These are phyloP conservation scores for Dendrocalamus sinicus DNA, from an alignment of 176 grass and related monocot genomes.

Conservation along the genomic window DNA sequence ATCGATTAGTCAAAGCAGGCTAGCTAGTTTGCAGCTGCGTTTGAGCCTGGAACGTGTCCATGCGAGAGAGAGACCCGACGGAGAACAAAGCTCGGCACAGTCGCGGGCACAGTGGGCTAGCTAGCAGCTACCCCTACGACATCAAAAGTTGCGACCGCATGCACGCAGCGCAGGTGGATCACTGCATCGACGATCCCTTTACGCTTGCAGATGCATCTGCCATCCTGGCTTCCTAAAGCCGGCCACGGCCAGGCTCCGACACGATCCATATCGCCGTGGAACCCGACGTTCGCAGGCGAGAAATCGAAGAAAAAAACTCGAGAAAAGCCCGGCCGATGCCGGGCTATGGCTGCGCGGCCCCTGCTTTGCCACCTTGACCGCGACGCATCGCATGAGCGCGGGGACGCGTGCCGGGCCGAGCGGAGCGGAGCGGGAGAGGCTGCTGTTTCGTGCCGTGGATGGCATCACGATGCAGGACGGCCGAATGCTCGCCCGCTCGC, in stretches of 20 bases:
- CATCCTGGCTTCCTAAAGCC: background rate
- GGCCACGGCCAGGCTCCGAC: background rate
- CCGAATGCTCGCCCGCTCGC: background rate
- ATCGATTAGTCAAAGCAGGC: background rate
- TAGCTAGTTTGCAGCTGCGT: background rate
- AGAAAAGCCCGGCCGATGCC: background rate
- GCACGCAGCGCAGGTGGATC: constrained; percentile 40
- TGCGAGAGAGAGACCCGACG: background rate
- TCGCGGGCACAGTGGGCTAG: constrained; percentile 27
- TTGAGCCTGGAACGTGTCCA: background rate
- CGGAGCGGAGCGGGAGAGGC: background rate
- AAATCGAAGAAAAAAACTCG: background rate
- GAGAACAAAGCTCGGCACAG: background rate
- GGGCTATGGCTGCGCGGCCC: constrained; percentile 13
- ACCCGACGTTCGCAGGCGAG: background rate
- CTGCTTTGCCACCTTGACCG: constrained; percentile 41
- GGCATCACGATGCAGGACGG: constrained; percentile 51
- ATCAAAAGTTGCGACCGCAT: constrained; percentile 56
- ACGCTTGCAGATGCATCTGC: background rate
- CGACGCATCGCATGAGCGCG: background rate
- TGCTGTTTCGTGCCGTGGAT: background rate
- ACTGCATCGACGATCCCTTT: background rate
- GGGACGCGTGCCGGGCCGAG: background rate
- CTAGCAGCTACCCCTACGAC: background rate
- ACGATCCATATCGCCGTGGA: constrained; percentile 32